These are phyloP conservation scores for Limnanthes douglasii DNA, from an alignment of 345 rosid species.

Conservation along the genomic window DNA sequence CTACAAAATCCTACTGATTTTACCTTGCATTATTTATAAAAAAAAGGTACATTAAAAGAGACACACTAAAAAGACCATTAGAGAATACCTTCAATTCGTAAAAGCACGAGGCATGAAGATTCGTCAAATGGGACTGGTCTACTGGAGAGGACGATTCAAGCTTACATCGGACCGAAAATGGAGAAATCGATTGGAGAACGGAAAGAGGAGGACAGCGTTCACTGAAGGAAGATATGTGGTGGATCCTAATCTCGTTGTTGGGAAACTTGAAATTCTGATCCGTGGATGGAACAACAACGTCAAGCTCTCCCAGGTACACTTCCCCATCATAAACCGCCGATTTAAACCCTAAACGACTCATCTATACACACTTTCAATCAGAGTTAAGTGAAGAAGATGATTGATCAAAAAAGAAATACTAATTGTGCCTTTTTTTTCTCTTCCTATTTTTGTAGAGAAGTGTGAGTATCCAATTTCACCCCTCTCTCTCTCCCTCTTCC, in stretches of 20 bases:
- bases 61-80: neutral
- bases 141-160: slow-evolving; percentile 56
- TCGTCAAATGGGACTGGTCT: slow-evolving; percentile 51
- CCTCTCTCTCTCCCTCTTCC: no score
- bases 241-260: slow-evolving; percentile 84
- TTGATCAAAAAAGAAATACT: no score
- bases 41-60: no score
- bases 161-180: slow-evolving; percentile 78
- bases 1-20: no score
- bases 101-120: slow-evolving; percentile 84
- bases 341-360: slow-evolving; percentile 80
- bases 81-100: slow-evolving; percentile 55
- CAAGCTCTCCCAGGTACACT: slow-evolving; percentile 65
- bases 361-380: no score
- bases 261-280: slow-evolving; percentile 63
- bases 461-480: no score
- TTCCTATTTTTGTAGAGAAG: no score
- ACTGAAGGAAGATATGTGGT: slow-evolving; percentile 46
- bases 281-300: slow-evolving; percentile 28
- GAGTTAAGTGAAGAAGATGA: no score
- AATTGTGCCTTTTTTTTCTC: no score
- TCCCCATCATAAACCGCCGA: slow-evolving; percentile 78
- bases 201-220: slow-evolving; percentile 95
- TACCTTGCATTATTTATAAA: no score
- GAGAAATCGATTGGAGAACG: slow-evolving; percentile 69